A percentile compares a stretch with the other conserved stretches of the same genome.
Conservation (phyloP, 495 filamentous ascomycete species). For the Penicillium ucsense region DNA sequence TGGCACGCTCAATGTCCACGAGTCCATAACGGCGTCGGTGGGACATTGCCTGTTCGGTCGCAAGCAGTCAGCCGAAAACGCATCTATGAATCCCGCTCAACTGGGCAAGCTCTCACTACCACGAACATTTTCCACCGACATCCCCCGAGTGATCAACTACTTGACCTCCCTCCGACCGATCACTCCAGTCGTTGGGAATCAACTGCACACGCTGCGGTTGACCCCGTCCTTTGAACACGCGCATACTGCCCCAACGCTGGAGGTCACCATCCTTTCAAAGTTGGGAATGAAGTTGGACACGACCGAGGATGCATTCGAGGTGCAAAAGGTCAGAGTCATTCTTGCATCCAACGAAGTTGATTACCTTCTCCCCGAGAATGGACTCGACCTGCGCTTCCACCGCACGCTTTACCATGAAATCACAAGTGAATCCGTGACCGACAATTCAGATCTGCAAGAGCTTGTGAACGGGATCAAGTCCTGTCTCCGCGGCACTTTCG, state of each 20-base stretch:
- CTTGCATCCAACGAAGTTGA: slow-evolving; percentile 24
- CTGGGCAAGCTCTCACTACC: slow-evolving; percentile 23
- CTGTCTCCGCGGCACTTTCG: slow-evolving; percentile 11
- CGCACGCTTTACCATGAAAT: slow-evolving; percentile 23
- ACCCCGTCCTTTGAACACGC: slow-evolving; percentile 18
- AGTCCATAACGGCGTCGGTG: slow-evolving; percentile 30
- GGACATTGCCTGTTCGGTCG: slow-evolving; percentile 31
- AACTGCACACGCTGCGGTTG: slow-evolving; percentile 22
- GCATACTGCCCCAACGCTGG: slow-evolving; percentile 22
- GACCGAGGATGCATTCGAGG: slow-evolving; percentile 4
- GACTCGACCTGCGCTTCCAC: slow-evolving; percentile 33
- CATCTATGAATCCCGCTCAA: slow-evolving; percentile 18
- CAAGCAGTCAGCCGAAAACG: slow-evolving; percentile 14
- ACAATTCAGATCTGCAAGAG: background rate
- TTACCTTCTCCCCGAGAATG: slow-evolving; percentile 33
- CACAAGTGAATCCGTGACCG: slow-evolving; percentile 1
- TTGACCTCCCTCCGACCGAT: slow-evolving; percentile 16
- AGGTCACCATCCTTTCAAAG: slow-evolving; percentile 20
- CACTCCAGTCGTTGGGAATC: slow-evolving; percentile 1
- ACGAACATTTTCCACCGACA: slow-evolving; percentile 23
- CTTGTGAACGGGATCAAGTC: slow-evolving; percentile 13
- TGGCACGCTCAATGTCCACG: slow-evolving; percentile 8
- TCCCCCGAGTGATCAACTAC: slow-evolving; percentile 22
- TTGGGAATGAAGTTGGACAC: background rate
- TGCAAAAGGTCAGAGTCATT: slow-evolving; percentile 23